Evolutionary conservation across 306 rosid species (phyloP).

Genomic region (Cotoneaster glaucophyllus): DNA sequence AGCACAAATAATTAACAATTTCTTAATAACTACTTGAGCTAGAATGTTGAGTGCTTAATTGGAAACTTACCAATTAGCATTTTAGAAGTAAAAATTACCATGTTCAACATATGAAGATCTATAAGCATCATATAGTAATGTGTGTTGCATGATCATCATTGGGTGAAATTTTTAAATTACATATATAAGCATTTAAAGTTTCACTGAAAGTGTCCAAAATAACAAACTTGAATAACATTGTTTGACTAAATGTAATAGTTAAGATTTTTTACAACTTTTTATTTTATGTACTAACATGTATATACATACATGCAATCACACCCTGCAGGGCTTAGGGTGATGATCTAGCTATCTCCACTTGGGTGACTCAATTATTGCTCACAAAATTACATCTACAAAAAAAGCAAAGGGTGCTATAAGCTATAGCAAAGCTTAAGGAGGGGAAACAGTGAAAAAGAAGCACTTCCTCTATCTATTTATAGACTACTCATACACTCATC

Average conservation of each 20-base stretch:
- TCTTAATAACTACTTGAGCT: too few relatives aligned
- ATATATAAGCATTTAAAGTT: too few relatives aligned
- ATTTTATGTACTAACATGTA: neutral
- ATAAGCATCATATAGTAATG: too few relatives aligned
- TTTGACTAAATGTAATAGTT: neutral
- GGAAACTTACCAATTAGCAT: too few relatives aligned
- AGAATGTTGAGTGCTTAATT: too few relatives aligned
- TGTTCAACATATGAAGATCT: too few relatives aligned
- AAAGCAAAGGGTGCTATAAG: conserved; percentile 16
- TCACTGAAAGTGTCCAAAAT: neutral
- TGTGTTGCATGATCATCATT: too few relatives aligned
- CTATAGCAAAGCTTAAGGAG: neutral
- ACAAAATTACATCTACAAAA: conserved; percentile 15
- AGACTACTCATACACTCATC: conserved; percentile 20
- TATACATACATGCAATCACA: neutral
- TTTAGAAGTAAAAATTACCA: neutral
- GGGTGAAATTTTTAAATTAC: too few relatives aligned
- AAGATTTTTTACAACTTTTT: neutral
- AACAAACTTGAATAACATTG: neutral
- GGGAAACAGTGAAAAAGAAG: conserved; percentile 9
- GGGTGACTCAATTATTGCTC: conserved; percentile 38
- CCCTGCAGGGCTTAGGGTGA: conserved; percentile 19
- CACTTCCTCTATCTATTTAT: conserved; percentile 37
- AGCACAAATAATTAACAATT: neutral
- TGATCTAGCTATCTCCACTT: conserved; percentile 25